phyloP scores from a whole-genome alignment of 192 early-diverging fungal genomes.

The Phycomyces blakesleeanus region DNA sequence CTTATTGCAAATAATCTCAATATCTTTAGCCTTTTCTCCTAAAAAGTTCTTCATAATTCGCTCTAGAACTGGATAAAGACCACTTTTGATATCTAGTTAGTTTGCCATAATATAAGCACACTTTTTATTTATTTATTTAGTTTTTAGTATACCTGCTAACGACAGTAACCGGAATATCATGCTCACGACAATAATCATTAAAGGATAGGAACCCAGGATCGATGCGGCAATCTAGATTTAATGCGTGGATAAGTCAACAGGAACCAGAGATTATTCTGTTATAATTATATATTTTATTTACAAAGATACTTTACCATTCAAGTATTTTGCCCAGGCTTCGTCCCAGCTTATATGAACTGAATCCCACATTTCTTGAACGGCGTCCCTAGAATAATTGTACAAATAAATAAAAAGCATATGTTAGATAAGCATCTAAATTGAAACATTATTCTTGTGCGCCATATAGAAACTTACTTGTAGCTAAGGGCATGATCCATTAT shows the following conservation, averaged over 20 bases:
- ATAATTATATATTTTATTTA: background rate
- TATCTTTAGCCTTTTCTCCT: slow-evolving; percentile 41
- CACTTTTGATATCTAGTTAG: slow-evolving; percentile 35
- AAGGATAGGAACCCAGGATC: slow-evolving; percentile 61
- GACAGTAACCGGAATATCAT: slow-evolving; percentile 59
- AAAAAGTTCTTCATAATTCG: slow-evolving; percentile 49
- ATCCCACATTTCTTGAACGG: slow-evolving; percentile 36
- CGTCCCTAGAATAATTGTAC: slow-evolving; percentile 19
- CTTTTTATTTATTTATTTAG: background rate
- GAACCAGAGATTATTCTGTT: background rate
- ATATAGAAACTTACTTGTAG: slow-evolving; percentile 34
- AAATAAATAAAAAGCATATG: background rate
- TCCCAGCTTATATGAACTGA: slow-evolving; percentile 34
- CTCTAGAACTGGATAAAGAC: slow-evolving; percentile 48
- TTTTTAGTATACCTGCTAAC: slow-evolving; percentile 46
- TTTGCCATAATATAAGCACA: background rate
- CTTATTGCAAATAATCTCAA: slow-evolving; percentile 62
- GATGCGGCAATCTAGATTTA: slow-evolving; percentile 42
- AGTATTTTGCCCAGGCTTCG: slow-evolving; percentile 35
- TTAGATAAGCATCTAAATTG: background rate
- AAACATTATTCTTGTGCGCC: background rate
- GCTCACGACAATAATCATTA: slow-evolving; percentile 43
- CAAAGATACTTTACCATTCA: slow-evolving; percentile 18
- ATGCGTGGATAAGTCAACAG: background rate
- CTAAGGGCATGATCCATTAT: slow-evolving; percentile 41